A percentile compares a stretch with the other conserved stretches of the same genome.
Evolutionary conservation across 208 protist species (phyloP).

Genomic region (Leishmania guyanensis): DNA sequence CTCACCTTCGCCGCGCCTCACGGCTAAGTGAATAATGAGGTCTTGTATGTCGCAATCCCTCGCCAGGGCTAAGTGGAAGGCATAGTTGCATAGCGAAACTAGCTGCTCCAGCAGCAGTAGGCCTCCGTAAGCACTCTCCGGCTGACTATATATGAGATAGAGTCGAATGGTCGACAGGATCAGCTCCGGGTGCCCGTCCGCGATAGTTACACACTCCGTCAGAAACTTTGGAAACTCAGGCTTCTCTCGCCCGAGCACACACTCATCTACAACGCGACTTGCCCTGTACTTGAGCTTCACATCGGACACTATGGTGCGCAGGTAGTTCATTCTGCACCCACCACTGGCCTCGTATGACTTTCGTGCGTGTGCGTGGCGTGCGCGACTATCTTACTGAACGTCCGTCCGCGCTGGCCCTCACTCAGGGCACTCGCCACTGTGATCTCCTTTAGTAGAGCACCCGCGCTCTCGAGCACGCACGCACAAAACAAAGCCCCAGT

Average conservation of each 20-base stretch:
- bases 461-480: background rate
- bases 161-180: slow-evolving; percentile 53
- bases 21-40: slow-evolving; percentile 59
- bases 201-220: slow-evolving; percentile 52
- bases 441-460: background rate
- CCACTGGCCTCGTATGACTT: background rate
- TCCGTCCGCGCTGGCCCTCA: background rate
- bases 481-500: background rate
- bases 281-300: slow-evolving; percentile 55
- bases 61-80: slow-evolving; percentile 77
- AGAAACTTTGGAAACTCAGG: slow-evolving; percentile 25
- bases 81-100: slow-evolving; percentile 72
- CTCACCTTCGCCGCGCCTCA: slow-evolving; percentile 47
- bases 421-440: background rate
- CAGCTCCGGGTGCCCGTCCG: slow-evolving; percentile 57
- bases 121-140: slow-evolving; percentile 42
- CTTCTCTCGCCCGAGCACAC: slow-evolving; percentile 26
- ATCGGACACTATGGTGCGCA: slow-evolving; percentile 49
- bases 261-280: slow-evolving; percentile 43
- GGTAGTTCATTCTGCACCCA: slow-evolving; percentile 65
- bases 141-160: slow-evolving; percentile 32
- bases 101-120: slow-evolving; percentile 78
- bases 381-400: background rate
- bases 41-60: slow-evolving; percentile 56
- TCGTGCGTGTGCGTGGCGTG: background rate